Base-by-base conservation (phyloP, 805 yeast genomes). In the Wickerhamiella galacta region DNA sequence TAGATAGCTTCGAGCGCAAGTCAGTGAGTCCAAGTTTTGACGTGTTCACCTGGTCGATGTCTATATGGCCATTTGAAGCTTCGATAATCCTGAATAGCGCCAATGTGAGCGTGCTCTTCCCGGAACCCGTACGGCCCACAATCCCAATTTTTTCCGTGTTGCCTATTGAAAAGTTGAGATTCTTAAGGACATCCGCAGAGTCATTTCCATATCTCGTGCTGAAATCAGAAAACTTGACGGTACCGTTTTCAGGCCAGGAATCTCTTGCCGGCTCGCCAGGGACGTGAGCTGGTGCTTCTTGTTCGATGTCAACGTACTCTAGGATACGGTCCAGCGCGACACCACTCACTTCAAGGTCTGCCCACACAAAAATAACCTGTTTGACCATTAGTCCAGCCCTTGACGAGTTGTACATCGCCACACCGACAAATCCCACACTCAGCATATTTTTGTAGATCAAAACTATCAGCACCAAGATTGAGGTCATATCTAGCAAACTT, bases 91-190 rank as follows among this genome's bases (percentile, higher is more conserved):
- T 63, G 63, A 80, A 83, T 22, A 83, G 55, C 10, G 38, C 20
- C 19, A 81, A 58, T 0, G 93, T 77, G 46, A 83, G 63, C 2
- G 93, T 73, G 0, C 87, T 75, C 53, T 83, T 83, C 40, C 96
- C 96, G 3, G 95, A 95, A 40, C 96, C 96, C 0, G 96, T 85
- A 51, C 96, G 70, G 20, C 96, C 96, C 34, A 87, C 95, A 53
- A 85, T 82, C 40, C 96, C 96, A 49, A 85, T 64, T 53, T 87
- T 87, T 50, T 85, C 95, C 36, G 66, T 59, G 2, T 82, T 70
- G 25, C 70, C 63, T 44, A 85, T 72, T 6, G 66, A 54, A 20
- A 87, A 48, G 36, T 61, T 61, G 42, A 87, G 66, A 35, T 72
- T 60, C 45, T 73, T 78, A 55, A 85, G 63, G 3, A 82, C 92